Base-by-base conservation (phyloP, 495 filamentous ascomycete genomes). In the Echria macrotheca region DNA sequence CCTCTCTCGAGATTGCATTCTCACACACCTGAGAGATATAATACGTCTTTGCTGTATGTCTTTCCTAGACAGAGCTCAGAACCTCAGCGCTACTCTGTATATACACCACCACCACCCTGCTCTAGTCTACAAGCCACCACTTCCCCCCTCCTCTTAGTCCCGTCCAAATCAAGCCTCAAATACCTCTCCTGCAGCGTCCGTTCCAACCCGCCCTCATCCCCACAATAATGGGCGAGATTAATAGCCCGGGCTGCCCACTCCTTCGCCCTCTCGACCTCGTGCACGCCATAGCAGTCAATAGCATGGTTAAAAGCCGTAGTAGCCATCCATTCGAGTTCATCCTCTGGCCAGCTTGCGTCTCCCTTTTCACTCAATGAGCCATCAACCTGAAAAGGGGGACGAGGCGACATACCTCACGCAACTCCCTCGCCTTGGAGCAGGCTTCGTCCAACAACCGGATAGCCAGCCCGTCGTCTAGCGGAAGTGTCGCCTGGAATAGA, bases 301-400 rank as follows among this genome's bases (percentile, higher is more conserved):
- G 83, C 83, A 33, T 75, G 79, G 53, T 94, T 94, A 70, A 93
- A 95, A 0, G 83, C 66, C 2, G 75, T 80, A 0, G 79, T 79
- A 1, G 82, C 82, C 23, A 96, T 77, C 84, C 86, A 91, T 55
- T 86, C 80, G 2, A 95, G 67, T 53, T 96, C 90, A 5, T 78
- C 75, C 8, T 65, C 49, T 3, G 87, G 87, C 58, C 88, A 94
- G 2, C 59, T 58, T 10, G 73, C 61, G 10, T 70, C 53, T 40
- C 51, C 65, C 72, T 77, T 19, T 29, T 51, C 23, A 44, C 41
- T 17, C 24, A 22, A 12, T 22, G 2, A 29, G 6, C 33, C 17
- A n/a, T 4, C 15, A 31, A 38, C 4, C n/a, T 14, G 22, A 24
- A 1, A 14, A 43, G 23, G 17, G 29, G 5, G n/a, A 17, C 21